Conservation (phyloP, 306 rosid genomes). For the Quercus bicolor region DNA sequence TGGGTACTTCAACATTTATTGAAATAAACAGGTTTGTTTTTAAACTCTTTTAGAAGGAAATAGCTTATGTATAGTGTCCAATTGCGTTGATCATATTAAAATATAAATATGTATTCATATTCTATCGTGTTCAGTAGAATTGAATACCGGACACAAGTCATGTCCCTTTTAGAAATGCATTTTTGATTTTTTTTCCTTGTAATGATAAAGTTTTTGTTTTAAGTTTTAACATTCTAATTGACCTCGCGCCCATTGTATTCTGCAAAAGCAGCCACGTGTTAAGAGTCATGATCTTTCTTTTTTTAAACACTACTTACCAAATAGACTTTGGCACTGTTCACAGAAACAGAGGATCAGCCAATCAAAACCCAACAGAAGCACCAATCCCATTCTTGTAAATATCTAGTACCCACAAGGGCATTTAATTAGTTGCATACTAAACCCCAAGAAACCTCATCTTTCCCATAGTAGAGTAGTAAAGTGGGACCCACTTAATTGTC, state of each 20-base stretch:
- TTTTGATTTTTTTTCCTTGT: no score
- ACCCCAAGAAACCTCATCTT: conserved; percentile 31
- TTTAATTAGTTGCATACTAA: conserved; percentile 1
- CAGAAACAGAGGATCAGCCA: conserved; percentile 38
- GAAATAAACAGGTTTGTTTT: not conserved
- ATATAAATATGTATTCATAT: rapidly evolving
- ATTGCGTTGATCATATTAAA: no score
- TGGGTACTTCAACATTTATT: not conserved
- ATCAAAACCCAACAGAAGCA: conserved; percentile 27
- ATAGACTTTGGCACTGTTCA: not conserved
- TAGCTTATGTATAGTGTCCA: not conserved
- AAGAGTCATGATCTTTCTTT: conserved; percentile 12
- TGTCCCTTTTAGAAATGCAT: no score
- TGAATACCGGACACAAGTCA: no score
- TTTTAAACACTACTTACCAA: conserved; percentile 4
- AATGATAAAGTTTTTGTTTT: no score
- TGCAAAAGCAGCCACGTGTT: conserved; percentile 36
- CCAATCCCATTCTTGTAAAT: conserved; percentile 45
- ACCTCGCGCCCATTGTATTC: conserved; percentile 3
- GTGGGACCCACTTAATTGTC: conserved; percentile 48
- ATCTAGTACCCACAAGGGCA: conserved; percentile 23
- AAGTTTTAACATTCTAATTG: conserved; percentile 1
- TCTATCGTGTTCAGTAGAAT: rapidly evolving
- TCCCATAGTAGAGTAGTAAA: conserved; percentile 6
- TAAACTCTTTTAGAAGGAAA: not conserved